phyloP scores from a whole-genome alignment of 2,329 filamentous ascomycete species.

The Magnaporthiopsis incrustans region DNA sequence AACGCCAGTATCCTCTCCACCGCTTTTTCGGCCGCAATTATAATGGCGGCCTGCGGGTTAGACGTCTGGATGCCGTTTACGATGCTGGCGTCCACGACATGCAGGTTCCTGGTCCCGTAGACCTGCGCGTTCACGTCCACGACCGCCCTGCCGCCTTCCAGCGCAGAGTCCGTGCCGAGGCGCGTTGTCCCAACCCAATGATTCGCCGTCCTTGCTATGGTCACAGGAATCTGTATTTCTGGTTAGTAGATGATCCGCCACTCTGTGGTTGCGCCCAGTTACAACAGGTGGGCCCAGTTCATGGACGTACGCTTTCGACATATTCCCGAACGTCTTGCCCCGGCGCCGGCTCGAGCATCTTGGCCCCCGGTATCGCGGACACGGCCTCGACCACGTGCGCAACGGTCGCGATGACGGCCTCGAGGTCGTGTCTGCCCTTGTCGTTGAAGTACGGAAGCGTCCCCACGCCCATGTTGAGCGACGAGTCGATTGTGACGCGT shows the following conservation, averaged over 20 bases:
- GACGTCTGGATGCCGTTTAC: slow-evolving; percentile 50
- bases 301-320: background rate
- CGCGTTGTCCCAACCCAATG: slow-evolving; percentile 14
- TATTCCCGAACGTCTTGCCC: background rate
- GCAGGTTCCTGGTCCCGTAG: slow-evolving; percentile 44
- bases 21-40: slow-evolving; percentile 48
- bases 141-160: slow-evolving; percentile 14
- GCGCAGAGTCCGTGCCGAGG: slow-evolving; percentile 16
- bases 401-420: background rate
- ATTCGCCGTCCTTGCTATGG: slow-evolving; percentile 15
- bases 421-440: background rate
- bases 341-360: background rate
- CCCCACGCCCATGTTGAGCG: background rate
- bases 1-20: slow-evolving; percentile 40
- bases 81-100: slow-evolving; percentile 46
- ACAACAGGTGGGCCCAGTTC: no score
- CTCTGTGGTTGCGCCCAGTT: no score
- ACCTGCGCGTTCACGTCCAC: slow-evolving; percentile 28
- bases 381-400: background rate
- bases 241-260: no score
- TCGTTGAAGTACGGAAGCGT: slow-evolving; percentile 1
- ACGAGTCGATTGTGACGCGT: background rate
- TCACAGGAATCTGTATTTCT: slow-evolving; percentile 25
- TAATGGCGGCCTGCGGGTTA: slow-evolving; percentile 50
- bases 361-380: background rate